Base-by-base conservation (phyloP, 73 alveolate genomes). In the Paraurostyla sp. region DNA sequence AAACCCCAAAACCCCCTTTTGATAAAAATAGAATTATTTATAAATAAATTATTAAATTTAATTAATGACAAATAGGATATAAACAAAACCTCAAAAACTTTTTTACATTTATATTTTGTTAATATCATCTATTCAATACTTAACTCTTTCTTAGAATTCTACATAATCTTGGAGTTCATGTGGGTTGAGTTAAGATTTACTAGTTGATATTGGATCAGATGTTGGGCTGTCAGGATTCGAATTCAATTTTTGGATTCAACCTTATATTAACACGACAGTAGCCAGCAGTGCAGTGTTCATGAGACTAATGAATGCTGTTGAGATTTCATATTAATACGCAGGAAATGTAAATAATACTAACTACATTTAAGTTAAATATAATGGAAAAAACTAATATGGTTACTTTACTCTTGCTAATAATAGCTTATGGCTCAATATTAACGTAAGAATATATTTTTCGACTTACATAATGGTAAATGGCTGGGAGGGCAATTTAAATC, bases 381-480 rank as follows among this genome's bases (percentile, higher is more conserved):
- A 15, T 9, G 69, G 69, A 4, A 54, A 54, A 54, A 54, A 27
- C 23, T 18, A 13, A 54, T 20, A 9, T 54, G 69, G 69, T 20
- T 13, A 13, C 7, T 54, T 54, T 18, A 27, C 69, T 20, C 40
- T 54, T n/a, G 69, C 69, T 13, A 35, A 54, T n/a, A 35, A 35
- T 4, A 54, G 23, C 23, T 20, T 35, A 20, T 62, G 81, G 85
- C 15, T 71, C 43, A 71, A 71, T 38, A 9, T 71, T 11, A 71
- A 38, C 33, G 57, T 41, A 7, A 29, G 85, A 35, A 41, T 71
- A 9, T 36, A 71, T 22, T 71, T 36, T 40, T 29, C 50, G 13
- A 50, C 85, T 25, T 71, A 50, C 32, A 22, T 71, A 13, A 71
- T 42, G 57, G 71, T 71, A 2, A 71, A 71, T 71, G 85, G 68